A percentile compares a stretch with the other conserved stretches of the same genome.
Evolutionary conservation across 2,329 filamentous ascomycete genomes (phyloP).

Genomic region (Rhynchosporium agropyri): DNA sequence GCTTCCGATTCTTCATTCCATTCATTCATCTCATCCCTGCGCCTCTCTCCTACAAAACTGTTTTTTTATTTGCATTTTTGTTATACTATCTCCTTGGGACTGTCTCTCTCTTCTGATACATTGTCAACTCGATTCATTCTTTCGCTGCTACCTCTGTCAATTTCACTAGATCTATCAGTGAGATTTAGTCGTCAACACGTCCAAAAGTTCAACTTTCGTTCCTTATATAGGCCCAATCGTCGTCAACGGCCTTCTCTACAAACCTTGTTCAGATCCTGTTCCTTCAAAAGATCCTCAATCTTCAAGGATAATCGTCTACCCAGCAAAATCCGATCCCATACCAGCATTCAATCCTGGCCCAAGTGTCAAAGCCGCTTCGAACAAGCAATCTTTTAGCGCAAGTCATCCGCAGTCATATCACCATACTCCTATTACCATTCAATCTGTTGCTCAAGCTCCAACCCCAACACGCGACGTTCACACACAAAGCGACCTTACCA

Average conservation of each 20-base stretch:
- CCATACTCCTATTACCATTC: neutral
- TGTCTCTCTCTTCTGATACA: conserved; percentile 40
- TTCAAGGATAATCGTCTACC: conserved; percentile 2
- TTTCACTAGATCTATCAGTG: conserved; percentile 26
- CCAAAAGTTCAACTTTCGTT: conserved; percentile 22
- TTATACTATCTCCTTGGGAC: conserved; percentile 34
- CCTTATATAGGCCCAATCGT: conserved; percentile 30
- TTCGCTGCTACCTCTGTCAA: conserved; percentile 38
- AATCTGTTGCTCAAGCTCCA: neutral
- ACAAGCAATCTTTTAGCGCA: neutral
- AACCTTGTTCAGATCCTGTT: conserved; percentile 19
- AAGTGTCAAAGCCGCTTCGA: neutral
- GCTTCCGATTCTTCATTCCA: conserved; percentile 33
- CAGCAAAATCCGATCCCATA: neutral
- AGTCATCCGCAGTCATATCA: neutral
- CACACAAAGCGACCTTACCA: conserved; percentile 12
- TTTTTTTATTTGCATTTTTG: conserved; percentile 26
- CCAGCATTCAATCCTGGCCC: neutral
- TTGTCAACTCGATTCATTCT: conserved; percentile 28
- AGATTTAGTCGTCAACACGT: conserved; percentile 24
- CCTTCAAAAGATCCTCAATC: conserved; percentile 6
- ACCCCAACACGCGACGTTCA: conserved; percentile 4
- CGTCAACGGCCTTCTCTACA: conserved; percentile 31
- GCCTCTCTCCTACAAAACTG: conserved; percentile 33
- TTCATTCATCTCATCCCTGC: conserved; percentile 31